These are phyloP conservation scores for Phytophthora podocarpi DNA, from an alignment of 352 stramenopile species.

Conservation along the genomic window DNA sequence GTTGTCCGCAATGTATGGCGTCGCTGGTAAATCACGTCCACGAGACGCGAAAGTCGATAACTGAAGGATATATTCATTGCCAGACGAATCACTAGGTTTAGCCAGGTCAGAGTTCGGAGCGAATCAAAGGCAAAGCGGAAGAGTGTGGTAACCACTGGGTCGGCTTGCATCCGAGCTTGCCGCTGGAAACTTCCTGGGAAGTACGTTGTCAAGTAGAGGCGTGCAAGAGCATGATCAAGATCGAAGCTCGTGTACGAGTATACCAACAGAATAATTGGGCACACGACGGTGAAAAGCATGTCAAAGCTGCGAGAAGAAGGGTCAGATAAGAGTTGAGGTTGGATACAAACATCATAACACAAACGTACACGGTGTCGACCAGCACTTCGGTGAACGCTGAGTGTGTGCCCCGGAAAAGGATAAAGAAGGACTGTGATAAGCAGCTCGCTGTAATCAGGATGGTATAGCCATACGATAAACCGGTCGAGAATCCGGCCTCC, in stretches of 20 bases:
- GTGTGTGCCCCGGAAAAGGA: slow-evolving; percentile 3
- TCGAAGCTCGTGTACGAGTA: slow-evolving; percentile 29
- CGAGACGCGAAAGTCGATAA: slow-evolving; percentile 22
- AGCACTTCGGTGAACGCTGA: slow-evolving; percentile 31
- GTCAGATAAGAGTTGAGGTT: too few species aligned
- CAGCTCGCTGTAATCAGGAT: slow-evolving; percentile 14
- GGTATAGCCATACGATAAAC: slow-evolving; percentile 13
- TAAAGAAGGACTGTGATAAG: slow-evolving; percentile 14
- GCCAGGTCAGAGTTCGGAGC: slow-evolving; percentile 19
- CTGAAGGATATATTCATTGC: slow-evolving; percentile 33
- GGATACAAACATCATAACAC: not conserved
- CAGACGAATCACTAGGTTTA: slow-evolving; percentile 7
- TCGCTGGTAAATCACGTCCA: slow-evolving; percentile 19
- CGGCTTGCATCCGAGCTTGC: slow-evolving; percentile 10
- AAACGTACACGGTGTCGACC: slow-evolving; percentile 29
- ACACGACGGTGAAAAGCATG: slow-evolving; percentile 29
- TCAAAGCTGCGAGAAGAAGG: slow-evolving; percentile 16
- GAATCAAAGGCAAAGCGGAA: slow-evolving; percentile 33
- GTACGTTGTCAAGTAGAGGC: slow-evolving; percentile 18
- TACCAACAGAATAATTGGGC: slow-evolving; percentile 20
- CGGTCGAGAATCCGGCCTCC: slow-evolving; percentile 10
- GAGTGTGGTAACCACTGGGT: slow-evolving; percentile 14
- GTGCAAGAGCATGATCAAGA: slow-evolving; percentile 21
- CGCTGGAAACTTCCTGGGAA: slow-evolving; percentile 16
- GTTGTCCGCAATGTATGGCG: not conserved